A percentile compares a stretch with the other conserved stretches of the same genome.
Conservation (phyloP, 495 filamentous ascomycete species). For the Penicillium psychrofluorescens region DNA sequence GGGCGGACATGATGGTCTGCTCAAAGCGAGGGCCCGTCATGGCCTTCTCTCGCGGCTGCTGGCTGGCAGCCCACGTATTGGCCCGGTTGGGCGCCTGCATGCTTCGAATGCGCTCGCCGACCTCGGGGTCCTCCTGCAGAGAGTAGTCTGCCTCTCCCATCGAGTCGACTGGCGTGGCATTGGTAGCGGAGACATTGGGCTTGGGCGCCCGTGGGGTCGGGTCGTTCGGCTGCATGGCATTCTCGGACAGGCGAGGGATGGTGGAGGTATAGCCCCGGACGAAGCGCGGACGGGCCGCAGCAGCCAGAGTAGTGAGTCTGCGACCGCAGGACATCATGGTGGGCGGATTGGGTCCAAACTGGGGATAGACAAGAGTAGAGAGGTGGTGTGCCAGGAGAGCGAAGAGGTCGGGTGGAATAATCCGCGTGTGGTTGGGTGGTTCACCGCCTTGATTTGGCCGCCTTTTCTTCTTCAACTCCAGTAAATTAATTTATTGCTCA, state of each 20-base stretch:
- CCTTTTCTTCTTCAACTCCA: too few species aligned
- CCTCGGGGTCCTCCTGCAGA: conserved; percentile 51
- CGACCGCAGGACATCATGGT: conserved; percentile 53
- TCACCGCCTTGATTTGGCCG: conserved; percentile 7
- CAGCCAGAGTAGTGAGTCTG: conserved; percentile 35
- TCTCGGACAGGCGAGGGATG: conserved; percentile 39
- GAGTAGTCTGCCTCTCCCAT: conserved; percentile 33
- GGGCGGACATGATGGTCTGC: conserved; percentile 84
- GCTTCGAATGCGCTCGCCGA: conserved; percentile 51
- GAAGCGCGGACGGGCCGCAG: conserved; percentile 28
- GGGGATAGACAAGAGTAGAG: conserved; percentile 4
- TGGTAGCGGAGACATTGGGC: conserved; percentile 53
- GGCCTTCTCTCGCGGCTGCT: conserved; percentile 68
- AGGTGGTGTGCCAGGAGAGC: conserved; percentile 19
- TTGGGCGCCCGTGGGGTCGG: conserved; percentile 38
- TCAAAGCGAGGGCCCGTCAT: conserved; percentile 95
- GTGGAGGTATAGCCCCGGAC: conserved; percentile 43
- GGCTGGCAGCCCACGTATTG: conserved; percentile 72
- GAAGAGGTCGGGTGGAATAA: conserved; percentile 18
- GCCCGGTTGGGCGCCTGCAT: conserved; percentile 84
- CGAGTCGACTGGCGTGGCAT: conserved; percentile 48
- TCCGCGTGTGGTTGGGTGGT: conserved; percentile 20
- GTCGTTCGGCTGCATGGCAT: conserved; percentile 47
- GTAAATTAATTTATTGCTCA: too few species aligned
- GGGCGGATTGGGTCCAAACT: conserved; percentile 19